Evolutionary conservation across 2,329 filamentous ascomycete species (phyloP).

Genomic region (Monosporascus sp.): DNA sequence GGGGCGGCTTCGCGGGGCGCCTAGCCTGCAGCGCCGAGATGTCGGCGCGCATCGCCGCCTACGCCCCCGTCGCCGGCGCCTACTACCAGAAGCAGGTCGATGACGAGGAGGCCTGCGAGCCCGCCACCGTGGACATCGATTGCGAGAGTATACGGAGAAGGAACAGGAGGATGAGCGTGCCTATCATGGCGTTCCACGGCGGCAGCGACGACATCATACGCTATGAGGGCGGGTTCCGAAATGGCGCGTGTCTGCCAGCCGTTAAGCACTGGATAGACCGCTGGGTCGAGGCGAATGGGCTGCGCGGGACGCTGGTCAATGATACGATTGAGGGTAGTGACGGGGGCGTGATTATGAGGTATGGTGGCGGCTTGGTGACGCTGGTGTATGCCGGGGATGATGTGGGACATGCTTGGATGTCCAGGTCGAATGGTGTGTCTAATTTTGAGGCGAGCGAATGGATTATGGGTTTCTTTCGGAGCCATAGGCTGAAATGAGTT

Average conservation of each 20-base stretch:
- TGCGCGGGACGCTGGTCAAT: neutral
- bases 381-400: slow-evolving; percentile 8
- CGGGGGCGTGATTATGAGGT: slow-evolving; percentile 1
- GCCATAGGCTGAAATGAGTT: neutral
- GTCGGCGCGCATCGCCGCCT: slow-evolving; percentile 6
- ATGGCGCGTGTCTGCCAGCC: slow-evolving; percentile 33
- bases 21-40: slow-evolving; percentile 5
- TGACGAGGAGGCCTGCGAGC: slow-evolving; percentile 16
- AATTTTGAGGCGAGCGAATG: slow-evolving; percentile 1
- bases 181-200: slow-evolving; percentile 44
- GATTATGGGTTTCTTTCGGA: neutral
- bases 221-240: slow-evolving; percentile 34
- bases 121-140: slow-evolving; percentile 24
- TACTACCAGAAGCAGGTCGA: slow-evolving; percentile 5
- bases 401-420: neutral
- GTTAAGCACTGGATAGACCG: slow-evolving; percentile 30
- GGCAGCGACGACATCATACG: slow-evolving; percentile 36
- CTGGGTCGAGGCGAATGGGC: slow-evolving; percentile 29
- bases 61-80: slow-evolving; percentile 8
- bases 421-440: neutral
- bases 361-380: slow-evolving; percentile 2
- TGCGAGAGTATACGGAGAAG: slow-evolving; percentile 18
- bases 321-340: neutral
- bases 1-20: slow-evolving; percentile 8
- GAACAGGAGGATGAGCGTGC: slow-evolving; percentile 26